Evolutionary conservation across 768 basidiomycete genomes (phyloP), one percentile per base, ranked within the genome.

Genomic region (Lactarius quietus): DNA sequence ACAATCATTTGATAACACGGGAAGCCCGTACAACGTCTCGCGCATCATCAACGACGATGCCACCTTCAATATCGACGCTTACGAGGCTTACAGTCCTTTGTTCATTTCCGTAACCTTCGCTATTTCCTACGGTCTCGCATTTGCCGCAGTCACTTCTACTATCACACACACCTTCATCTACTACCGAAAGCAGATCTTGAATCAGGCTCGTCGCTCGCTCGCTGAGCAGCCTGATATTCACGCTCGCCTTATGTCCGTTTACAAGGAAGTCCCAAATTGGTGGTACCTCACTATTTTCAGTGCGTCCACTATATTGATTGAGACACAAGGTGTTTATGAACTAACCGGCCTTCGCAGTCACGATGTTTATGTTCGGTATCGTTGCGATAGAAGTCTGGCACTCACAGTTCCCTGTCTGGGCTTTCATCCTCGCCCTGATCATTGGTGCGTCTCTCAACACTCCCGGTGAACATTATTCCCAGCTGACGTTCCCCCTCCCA

Each of bases 231-330:
- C n/a, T n/a, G n/a, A n/a, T n/a, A n/a, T n/a, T n/a, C n/a, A n/a
- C n/a, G n/a, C n/a, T n/a, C n/a, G n/a, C n/a, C n/a, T n/a, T n/a
- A n/a, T n/a, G n/a, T n/a, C 82, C 10, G 76, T 76, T 56, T 94
- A 94, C 73, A 79, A 78, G 3, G 89, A 88, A 73, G 87, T 93
- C 18, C 92, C 92, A 1, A 83, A 92, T 65, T 93, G 89, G 91
- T 94, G 92, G 92, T 94, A 93, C 73, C 73, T 78, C 9, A 71
- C 80, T 48, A 80, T 94, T 57, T 90, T 92, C 75, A 29, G 73
- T 73, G 23, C 26, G 68, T 67, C 8, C 12, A 23, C 18, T 15
- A 10, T 6, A 53, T n/a, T n/a, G 17, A 9, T 6, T 17, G 18
- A 45, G 23, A 9, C n/a, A 7, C 48, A 3, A 48, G 1, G n/a